phyloP scores from a whole-genome alignment of 2,329 filamentous ascomycete genomes.

The Colletotrichum sp. region DNA sequence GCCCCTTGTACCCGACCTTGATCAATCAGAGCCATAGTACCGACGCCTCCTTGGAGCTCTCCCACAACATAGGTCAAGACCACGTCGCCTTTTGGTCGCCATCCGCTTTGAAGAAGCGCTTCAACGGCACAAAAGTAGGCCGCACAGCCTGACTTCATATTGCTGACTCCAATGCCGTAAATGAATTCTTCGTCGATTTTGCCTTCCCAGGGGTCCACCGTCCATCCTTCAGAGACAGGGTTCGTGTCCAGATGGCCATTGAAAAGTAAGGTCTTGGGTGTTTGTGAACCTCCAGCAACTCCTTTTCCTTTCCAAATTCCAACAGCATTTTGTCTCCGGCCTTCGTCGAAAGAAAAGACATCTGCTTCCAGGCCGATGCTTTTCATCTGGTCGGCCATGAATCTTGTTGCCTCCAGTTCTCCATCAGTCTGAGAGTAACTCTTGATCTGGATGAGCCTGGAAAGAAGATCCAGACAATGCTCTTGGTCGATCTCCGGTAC shows the following conservation, averaged over 20 bases:
- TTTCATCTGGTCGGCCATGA: conserved; percentile 26
- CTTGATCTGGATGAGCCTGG: conserved; percentile 29
- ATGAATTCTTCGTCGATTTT: conserved; percentile 31
- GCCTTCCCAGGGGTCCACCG: conserved; percentile 32
- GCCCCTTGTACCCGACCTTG: conserved; percentile 23
- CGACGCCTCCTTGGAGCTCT: conserved; percentile 30
- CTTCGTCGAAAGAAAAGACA: conserved; percentile 25
- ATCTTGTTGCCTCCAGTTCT: conserved; percentile 26
- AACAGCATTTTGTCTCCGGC: conserved; percentile 27
- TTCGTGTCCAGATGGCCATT: conserved; percentile 34
- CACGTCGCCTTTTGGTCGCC: conserved; percentile 26
- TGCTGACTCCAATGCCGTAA: conserved; percentile 32
- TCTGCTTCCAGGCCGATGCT: conserved; percentile 28
- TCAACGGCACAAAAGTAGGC: conserved; percentile 32
- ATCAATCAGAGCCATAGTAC: conserved; percentile 28
- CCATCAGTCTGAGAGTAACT: conserved; percentile 32
- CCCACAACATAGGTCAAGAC: conserved; percentile 30
- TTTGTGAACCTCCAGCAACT: neutral
- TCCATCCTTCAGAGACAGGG: conserved; percentile 33
- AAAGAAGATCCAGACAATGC: conserved; percentile 26
- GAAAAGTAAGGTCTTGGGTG: conserved; percentile 25
- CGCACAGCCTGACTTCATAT: conserved; percentile 34
- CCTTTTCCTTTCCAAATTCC: conserved; percentile 21
- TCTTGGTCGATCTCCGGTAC: conserved; percentile 27
- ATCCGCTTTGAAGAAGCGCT: conserved; percentile 23